These are phyloP conservation scores for Xylariales sp. DNA, from an alignment of 2,329 filamentous ascomycete genomes.

Conservation along the genomic window DNA sequence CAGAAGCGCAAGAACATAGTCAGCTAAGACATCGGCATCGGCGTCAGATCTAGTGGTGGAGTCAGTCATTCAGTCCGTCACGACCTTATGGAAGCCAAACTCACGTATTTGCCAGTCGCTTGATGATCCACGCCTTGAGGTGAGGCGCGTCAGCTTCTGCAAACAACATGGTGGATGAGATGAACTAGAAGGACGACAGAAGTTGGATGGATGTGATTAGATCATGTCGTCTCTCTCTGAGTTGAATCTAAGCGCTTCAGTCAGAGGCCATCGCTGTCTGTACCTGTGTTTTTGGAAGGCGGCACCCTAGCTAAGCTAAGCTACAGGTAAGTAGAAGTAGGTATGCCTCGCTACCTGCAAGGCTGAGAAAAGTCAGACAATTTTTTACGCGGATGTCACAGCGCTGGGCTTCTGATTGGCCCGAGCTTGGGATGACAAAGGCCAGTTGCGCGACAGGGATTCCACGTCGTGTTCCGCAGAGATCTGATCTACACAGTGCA, in stretches of 20 bases:
- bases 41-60: conserved; percentile 68
- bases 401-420: conserved; percentile 4
- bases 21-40: conserved; percentile 75
- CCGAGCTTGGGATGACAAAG: neutral
- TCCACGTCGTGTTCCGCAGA: neutral
- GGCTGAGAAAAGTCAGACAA: conserved; percentile 1
- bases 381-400: neutral
- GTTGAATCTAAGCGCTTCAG: no score
- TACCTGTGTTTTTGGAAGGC: no score
- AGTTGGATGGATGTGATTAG: no score
- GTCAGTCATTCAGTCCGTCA: no score
- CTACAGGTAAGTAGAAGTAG: no score
- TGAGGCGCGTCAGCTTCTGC: conserved; percentile 55
- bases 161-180: conserved; percentile 49
- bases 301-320: no score
- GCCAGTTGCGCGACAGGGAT: neutral
- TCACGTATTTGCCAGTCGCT: conserved; percentile 70
- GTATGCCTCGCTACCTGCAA: neutral
- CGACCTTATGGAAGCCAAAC: conserved; percentile 30
- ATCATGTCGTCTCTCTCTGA: no score
- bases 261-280: no score
- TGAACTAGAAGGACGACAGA: neutral
- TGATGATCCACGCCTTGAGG: conserved; percentile 74
- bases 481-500: neutral
- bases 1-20: conserved; percentile 77